Percentiles rank a stretch among this genome's conserved stretches.
Evolutionary conservation across 805 yeast genomes (phyloP).

Genomic region (Candida sithepensis): DNA sequence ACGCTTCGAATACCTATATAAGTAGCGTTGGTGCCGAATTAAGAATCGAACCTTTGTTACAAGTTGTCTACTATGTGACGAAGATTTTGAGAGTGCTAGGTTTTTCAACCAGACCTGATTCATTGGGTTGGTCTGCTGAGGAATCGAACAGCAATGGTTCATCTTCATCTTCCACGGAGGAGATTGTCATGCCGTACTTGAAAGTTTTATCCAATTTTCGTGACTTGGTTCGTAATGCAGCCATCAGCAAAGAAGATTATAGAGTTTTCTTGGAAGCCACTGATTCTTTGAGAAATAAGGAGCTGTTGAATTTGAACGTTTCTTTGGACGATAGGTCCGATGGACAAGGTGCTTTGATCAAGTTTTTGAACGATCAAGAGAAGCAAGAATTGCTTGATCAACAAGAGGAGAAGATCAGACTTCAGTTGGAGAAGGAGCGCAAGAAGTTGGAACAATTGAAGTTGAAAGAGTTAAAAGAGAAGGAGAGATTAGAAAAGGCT

Average conservation of each 20-base stretch:
- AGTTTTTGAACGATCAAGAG: constrained; percentile 71
- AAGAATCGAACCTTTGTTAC: constrained; percentile 62
- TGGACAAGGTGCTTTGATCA: constrained; percentile 76
- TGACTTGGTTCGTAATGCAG: constrained; percentile 71
- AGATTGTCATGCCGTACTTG: constrained; percentile 72
- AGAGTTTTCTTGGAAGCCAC: constrained; percentile 59
- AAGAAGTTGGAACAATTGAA: constrained; percentile 58
- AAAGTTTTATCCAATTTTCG: constrained; percentile 76
- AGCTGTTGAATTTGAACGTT: constrained; percentile 70
- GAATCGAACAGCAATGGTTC: constrained; percentile 19
- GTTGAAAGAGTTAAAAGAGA: constrained; percentile 60
- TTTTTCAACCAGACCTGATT: constrained; percentile 64
- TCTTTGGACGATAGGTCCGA: constrained; percentile 84
- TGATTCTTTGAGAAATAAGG: constrained; percentile 70
- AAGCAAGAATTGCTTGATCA: constrained; percentile 57
- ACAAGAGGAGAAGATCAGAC: constrained; percentile 55
- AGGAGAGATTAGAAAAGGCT: constrained; percentile 62
- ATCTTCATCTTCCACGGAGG: constrained; percentile 44
- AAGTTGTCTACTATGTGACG: constrained; percentile 65
- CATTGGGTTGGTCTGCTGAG: constrained; percentile 74
- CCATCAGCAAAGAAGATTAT: constrained; percentile 57
- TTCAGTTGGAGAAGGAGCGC: constrained; percentile 34
- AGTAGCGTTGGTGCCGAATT: constrained; percentile 46
- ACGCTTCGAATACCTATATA: constrained; percentile 70
- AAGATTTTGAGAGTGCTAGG: constrained; percentile 72